phyloP scores from a whole-genome alignment of 768 basidiomycete species.

The Tephrocybe sp. region DNA sequence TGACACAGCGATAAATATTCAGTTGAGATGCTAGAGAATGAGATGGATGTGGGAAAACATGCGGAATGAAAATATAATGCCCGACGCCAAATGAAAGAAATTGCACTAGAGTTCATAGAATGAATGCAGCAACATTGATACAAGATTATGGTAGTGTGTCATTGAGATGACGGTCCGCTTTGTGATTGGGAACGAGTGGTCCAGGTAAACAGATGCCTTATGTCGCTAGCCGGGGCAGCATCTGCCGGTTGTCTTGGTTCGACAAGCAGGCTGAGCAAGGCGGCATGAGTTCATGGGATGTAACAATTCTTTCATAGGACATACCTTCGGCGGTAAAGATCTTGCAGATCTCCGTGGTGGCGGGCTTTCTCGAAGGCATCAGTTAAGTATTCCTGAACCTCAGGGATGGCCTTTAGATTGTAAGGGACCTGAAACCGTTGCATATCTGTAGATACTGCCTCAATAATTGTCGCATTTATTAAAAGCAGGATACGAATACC shows the following conservation, averaged over 20 bases:
- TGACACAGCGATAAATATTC: conserved; percentile 20
- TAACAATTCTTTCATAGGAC: conserved; percentile 44
- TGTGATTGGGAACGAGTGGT: conserved; percentile 57
- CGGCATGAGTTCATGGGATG: conserved; percentile 5
- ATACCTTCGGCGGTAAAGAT: conserved; percentile 82
- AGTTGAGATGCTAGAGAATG: conserved; percentile 10
- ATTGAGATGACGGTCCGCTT: conserved; percentile 23
- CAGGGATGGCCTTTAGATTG: conserved; percentile 84
- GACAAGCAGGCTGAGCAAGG: conserved; percentile 59
- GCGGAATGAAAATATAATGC: conserved; percentile 12
- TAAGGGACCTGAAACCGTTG: conserved; percentile 89
- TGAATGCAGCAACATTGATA: conserved; percentile 10
- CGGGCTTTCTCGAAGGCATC: conserved; percentile 72
- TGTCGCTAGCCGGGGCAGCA: conserved; percentile 56
- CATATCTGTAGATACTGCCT: conserved; percentile 56
- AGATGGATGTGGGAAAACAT: conserved; percentile 16
- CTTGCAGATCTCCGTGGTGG: conserved; percentile 79
- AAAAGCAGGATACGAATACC: conserved; percentile 37
- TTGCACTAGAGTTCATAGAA: conserved; percentile 14
- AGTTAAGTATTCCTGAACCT: conserved; percentile 79
- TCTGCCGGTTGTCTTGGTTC: conserved; percentile 83
- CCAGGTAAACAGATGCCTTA: conserved; percentile 81
- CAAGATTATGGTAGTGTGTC: conserved; percentile 47
- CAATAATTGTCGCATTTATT: background rate
- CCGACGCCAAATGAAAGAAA: conserved; percentile 16